These are phyloP conservation scores for Solanum paucissectum DNA, from an alignment of 257 asterid species.

Conservation along the genomic window DNA sequence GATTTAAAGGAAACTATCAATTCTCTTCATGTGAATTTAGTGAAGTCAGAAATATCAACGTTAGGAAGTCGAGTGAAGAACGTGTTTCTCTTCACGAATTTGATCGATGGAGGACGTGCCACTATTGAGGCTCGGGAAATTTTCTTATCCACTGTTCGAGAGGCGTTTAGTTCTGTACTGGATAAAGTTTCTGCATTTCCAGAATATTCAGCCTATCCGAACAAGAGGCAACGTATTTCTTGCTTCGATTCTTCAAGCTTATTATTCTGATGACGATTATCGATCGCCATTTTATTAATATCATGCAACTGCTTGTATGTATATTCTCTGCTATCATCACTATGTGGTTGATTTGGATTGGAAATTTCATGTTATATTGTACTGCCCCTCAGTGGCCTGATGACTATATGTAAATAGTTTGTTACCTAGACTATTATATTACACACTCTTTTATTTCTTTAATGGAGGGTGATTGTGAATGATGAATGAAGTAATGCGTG, in stretches of 20 bases:
- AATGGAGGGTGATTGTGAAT: background rate
- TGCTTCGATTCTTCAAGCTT: conserved; percentile 17
- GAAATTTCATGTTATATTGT: background rate
- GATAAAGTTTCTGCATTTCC: conserved; percentile 49
- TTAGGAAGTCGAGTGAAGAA: conserved; percentile 54
- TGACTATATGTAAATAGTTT: background rate
- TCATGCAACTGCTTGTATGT: background rate
- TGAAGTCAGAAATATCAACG: conserved; percentile 58
- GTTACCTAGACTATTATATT: background rate
- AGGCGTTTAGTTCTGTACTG: conserved; percentile 36
- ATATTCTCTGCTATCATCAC: background rate
- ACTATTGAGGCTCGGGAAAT: conserved; percentile 3
- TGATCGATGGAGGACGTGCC: background rate
- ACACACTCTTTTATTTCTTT: background rate
- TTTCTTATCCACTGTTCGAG: conserved; percentile 21
- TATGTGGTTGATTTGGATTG: background rate
- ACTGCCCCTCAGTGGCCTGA: background rate
- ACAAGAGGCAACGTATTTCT: conserved; percentile 21
- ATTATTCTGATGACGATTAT: background rate
- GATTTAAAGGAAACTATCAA: conserved; percentile 32
- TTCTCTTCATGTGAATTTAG: conserved; percentile 24
- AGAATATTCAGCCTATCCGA: conserved; percentile 36
- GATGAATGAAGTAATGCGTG: background rate
- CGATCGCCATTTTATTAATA: background rate
- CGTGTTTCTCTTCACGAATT: conserved; percentile 28